Evolutionary conservation across 768 basidiomycete species (phyloP), one percentile per base, ranked within the genome.

Genomic region (Leccinum broughii): DNA sequence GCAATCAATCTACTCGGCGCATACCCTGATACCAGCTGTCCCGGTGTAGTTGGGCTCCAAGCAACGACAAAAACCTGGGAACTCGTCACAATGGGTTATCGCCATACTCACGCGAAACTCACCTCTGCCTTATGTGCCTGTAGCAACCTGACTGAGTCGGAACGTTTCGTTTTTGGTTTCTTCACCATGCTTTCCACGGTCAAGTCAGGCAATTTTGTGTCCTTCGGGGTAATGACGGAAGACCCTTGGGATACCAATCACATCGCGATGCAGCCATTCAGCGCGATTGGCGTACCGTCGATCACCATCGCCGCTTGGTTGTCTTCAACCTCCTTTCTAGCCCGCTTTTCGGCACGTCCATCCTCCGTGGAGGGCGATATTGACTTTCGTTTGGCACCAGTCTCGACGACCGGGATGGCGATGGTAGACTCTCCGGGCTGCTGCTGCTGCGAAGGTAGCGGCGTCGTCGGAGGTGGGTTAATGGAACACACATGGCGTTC

Each of bases 11-110:
- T 28, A 54, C 30, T 59, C 37, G 53, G 54, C 44, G 66, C 84
- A 61, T 72, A 91, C 90, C 92, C 92, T 30, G 90, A 85, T 22
- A 89, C 89, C 17, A 93, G 74, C n/a, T 85, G 67, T 41, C 82
- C 78, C 32, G 77, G 77, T 35, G 81, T 76, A 39, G 75, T 77
- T 13, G 92, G 90, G 73, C 90, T 93, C 80, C 89, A 93, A 4
- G 87, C 83, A 57, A 89, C 90, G 6, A 90, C 85, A 57, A 92
- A 93, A 7, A 93, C 89, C 90, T 92, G 58, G 44, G 51, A 22
- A 30, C 28, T 57, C n/a, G n/a, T 70, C 30, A 50, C 24, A 52
- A 41, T 51, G 20, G 52, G 49, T 48, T 56, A 24, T 48, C 22
- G 56, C 61, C 49, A 15, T 46, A 67, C 62, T 60, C 68, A 66